Evolutionary conservation across 805 yeast species (phyloP).

Genomic region (Spathaspora passalidarum): DNA sequence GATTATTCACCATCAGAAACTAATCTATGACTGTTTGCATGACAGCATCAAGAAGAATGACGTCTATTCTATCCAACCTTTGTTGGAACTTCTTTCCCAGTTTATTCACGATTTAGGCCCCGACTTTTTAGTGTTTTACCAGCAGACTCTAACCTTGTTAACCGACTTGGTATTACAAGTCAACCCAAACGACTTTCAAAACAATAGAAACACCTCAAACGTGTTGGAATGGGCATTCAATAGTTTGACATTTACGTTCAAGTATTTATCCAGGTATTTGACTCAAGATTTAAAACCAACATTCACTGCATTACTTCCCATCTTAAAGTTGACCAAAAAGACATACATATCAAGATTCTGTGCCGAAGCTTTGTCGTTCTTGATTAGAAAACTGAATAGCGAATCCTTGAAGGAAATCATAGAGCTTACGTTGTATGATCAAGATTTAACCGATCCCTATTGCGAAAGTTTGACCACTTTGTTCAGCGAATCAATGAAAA

Average conservation of each 20-base stretch:
- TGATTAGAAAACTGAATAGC: conserved; percentile 65
- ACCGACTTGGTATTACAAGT: conserved; percentile 41
- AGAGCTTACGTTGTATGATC: conserved; percentile 37
- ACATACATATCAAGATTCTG: conserved; percentile 75
- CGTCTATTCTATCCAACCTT: conserved; percentile 70
- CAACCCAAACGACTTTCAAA: conserved; percentile 48
- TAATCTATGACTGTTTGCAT: conserved; percentile 52
- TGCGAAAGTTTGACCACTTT: conserved; percentile 57
- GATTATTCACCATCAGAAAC: conserved; percentile 64
- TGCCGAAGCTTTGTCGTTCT: conserved; percentile 85
- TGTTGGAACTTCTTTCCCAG: conserved; percentile 74
- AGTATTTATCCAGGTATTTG: conserved; percentile 69
- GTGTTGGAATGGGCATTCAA: conserved; percentile 82
- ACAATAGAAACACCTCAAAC: conserved; percentile 52
- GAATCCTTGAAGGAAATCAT: conserved; percentile 47
- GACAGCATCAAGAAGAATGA: conserved; percentile 55
- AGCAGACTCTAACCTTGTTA: conserved; percentile 48
- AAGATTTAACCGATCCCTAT: conserved; percentile 39
- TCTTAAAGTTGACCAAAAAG: conserved; percentile 55
- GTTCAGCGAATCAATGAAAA: conserved; percentile 70
- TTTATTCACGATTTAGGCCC: conserved; percentile 91
- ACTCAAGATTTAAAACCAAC: conserved; percentile 67
- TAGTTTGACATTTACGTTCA: conserved; percentile 83
- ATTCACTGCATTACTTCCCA: conserved; percentile 59
- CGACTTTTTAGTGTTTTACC: conserved; percentile 76